Percentiles rank a stretch among this genome's conserved stretches.
phyloP scores from a whole-genome alignment of 441 rosid species.

The Arabidopsis hybrid region DNA sequence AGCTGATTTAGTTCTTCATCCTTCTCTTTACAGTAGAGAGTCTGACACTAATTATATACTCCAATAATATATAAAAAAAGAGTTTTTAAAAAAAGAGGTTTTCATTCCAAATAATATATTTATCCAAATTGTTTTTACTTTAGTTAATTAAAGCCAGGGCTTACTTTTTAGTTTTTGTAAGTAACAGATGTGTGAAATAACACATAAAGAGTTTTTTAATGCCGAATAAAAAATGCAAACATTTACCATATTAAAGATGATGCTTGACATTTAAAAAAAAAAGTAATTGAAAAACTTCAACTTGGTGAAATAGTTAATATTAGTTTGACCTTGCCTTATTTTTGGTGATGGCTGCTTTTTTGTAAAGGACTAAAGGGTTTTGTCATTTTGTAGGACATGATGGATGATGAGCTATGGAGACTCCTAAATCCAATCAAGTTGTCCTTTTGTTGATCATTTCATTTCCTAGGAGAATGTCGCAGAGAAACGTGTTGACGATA shows the following conservation, averaged over 20 bases:
- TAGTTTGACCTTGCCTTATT: slow-evolving; percentile 19
- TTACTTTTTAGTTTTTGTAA: too few relatives aligned
- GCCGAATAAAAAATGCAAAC: too few relatives aligned
- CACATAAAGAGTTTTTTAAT: too few relatives aligned
- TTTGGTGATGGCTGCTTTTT: slow-evolving; percentile 13
- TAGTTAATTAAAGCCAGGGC: too few relatives aligned
- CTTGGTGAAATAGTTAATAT: slow-evolving; percentile 2
- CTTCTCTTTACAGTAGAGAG: too few relatives aligned
- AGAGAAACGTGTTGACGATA: neutral
- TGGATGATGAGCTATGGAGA: neutral
- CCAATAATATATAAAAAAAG: too few relatives aligned
- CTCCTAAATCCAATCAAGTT: neutral
- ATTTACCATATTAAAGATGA: neutral
- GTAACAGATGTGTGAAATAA: too few relatives aligned
- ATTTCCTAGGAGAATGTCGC: neutral
- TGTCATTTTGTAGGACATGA: slow-evolving; percentile 28
- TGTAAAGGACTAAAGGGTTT: neutral
- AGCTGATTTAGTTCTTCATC: too few relatives aligned
- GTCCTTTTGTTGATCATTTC: slow-evolving; percentile 4
- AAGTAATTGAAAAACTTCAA: neutral
- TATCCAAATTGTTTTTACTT: too few relatives aligned
- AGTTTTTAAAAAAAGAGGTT: too few relatives aligned
- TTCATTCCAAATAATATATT: too few relatives aligned
- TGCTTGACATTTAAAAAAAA: neutral
- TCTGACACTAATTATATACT: too few relatives aligned